These are phyloP conservation scores for Annulohypoxylon nitens DNA, from an alignment of 495 filamentous ascomycete species.

Conservation along the genomic window DNA sequence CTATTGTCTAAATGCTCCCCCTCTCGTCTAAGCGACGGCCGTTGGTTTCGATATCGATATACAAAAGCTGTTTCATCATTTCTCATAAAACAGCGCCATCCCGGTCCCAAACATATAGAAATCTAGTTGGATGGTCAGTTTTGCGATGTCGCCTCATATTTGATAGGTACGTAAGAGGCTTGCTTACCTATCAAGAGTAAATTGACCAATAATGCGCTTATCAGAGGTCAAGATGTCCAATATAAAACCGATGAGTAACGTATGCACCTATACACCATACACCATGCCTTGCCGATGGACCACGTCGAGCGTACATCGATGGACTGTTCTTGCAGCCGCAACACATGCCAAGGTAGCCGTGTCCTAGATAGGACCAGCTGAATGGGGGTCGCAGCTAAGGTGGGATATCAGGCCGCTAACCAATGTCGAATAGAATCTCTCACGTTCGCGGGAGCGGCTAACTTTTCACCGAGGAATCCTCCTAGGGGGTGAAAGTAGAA, in stretches of 20 bases:
- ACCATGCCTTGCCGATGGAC: neutral
- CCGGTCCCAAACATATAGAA: conserved; percentile 1
- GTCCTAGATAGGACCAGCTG: neutral
- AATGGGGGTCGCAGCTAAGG: neutral
- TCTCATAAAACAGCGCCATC: conserved; percentile 1
- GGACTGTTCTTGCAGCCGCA: conserved; percentile 2
- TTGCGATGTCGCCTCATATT: neutral
- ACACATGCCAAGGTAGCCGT: neutral
- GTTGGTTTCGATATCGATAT: neutral
- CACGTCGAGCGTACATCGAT: neutral
- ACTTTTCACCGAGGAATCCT: conserved; percentile 8
- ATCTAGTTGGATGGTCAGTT: neutral
- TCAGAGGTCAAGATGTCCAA: neutral
- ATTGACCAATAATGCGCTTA: neutral
- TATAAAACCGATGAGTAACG: neutral
- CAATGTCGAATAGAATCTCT: neutral
- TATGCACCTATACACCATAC: neutral
- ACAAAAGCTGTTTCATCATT: conserved; percentile 4
- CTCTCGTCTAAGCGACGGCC: neutral
- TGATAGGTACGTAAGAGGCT: neutral
- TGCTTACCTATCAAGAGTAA: neutral
- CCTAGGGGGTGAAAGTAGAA: conserved; percentile 1
- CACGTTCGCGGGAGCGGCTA: neutral
- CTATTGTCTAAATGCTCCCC: conserved; percentile 7
- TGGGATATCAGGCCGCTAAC: neutral